A percentile compares a stretch with the other conserved stretches of the same genome.
Conservation (phyloP, 2,329 filamentous ascomycete genomes). For the Cladosporium sp. region DNA sequence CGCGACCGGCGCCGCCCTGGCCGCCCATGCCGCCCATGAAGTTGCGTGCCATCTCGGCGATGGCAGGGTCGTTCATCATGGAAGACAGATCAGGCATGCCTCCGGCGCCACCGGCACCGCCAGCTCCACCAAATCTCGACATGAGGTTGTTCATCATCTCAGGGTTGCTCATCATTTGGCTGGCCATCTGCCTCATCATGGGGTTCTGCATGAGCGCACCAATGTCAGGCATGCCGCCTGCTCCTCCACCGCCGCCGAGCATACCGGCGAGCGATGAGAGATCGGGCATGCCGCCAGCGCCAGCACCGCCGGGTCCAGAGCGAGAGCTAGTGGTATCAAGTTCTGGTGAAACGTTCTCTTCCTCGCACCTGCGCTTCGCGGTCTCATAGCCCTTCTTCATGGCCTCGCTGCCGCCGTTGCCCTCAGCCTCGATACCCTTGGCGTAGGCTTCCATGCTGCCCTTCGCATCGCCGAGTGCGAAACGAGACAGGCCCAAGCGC, state of each 20-base stretch:
- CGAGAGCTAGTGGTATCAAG: slow-evolving; percentile 2
- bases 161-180: slow-evolving; percentile 96
- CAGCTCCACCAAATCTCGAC: slow-evolving; percentile 68
- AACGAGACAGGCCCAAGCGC: slow-evolving; percentile 84
- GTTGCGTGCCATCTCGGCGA: slow-evolving; percentile 82
- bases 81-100: slow-evolving; percentile 85
- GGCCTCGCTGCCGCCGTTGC: slow-evolving; percentile 88
- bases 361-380: slow-evolving; percentile 81
- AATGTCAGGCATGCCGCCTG: slow-evolving; percentile 85
- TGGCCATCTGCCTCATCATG: slow-evolving; percentile 96
- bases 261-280: slow-evolving; percentile 45
- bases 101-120: slow-evolving; percentile 52
- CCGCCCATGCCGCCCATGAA: slow-evolving; percentile 64
- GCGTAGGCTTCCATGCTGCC: slow-evolving; percentile 94
- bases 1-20: slow-evolving; percentile 29
- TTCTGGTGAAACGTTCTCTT: slow-evolving; percentile 56
- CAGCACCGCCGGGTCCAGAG: slow-evolving; percentile 7
- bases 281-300: slow-evolving; percentile 46
- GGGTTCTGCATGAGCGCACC: slow-evolving; percentile 90
- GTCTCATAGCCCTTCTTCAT: slow-evolving; percentile 98
- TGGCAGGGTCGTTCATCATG: slow-evolving; percentile 88
- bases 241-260: slow-evolving; percentile 61
- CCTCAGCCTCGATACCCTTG: slow-evolving; percentile 90
- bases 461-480: slow-evolving; percentile 85
- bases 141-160: slow-evolving; percentile 89